Base-by-base conservation (phyloP, 768 basidiomycete genomes). In the Dictyophora rubrovolvata region DNA sequence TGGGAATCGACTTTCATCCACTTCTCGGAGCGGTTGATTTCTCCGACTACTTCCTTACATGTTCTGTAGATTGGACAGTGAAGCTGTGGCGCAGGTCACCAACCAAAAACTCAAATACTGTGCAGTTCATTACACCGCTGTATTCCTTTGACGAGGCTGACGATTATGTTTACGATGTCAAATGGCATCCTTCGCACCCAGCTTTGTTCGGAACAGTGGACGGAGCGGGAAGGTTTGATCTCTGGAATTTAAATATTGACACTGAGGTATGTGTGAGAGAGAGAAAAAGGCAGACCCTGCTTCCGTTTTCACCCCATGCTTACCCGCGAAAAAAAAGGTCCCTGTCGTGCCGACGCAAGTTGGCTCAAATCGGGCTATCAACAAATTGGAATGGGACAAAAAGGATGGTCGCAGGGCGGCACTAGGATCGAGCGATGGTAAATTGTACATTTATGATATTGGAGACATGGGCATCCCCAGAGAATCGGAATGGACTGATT, bases 91-190 rank as follows among this genome's bases (percentile, higher is more conserved):
- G 93, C 47, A 90, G 85, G 71, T 83, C 81, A 11, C 73, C 86
- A 42, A 77, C 86, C 48, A 90, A 90, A 71, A 81, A 88, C 8
- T 85, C 86, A 7, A 74, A 75, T 17, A 63, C 63, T 35, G 61
- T 67, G 33, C 79, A 82, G 63, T 69, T 71, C 17, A 76, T 94
- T n/a, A 49, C 81, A 0, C 90, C 95, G 2, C 64, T 98, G 21
- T 88, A 94, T 69, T 93, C 91, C 46, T 98, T 99, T 66, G 95
- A 99, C 64, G 95, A 97, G 71, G 90, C 93, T 12, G 93, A 94
- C 68, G 96, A 99, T 70, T 97, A 98, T 69, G 95, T 99, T 10
- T 98, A 96, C 73, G 96, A 97, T 73, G 94, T 92, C 50, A 90
- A 87, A 69, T 99, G 96, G 96, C 96, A 99, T 69, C 93, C 95